Evolutionary conservation across 495 filamentous ascomycete species (phyloP).

Genomic region (Tuber indicum): DNA sequence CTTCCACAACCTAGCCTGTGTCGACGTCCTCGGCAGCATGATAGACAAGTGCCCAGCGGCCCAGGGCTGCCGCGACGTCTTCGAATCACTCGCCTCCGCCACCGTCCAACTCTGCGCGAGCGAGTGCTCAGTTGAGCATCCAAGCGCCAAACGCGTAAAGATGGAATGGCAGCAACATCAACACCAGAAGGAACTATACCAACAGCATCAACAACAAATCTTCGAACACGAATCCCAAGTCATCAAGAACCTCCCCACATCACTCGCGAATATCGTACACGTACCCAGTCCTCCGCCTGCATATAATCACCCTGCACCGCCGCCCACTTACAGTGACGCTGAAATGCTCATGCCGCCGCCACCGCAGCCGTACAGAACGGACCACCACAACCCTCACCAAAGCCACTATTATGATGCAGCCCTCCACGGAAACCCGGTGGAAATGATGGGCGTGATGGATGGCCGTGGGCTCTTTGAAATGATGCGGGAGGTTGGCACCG

Average conservation of each 20-base stretch:
- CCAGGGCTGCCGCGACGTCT: slow-evolving; percentile 48
- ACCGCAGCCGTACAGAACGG: neutral
- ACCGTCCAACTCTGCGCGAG: slow-evolving; percentile 30
- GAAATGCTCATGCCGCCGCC: slow-evolving; percentile 26
- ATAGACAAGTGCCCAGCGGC: slow-evolving; percentile 49
- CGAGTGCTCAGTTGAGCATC: slow-evolving; percentile 36
- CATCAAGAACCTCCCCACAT: slow-evolving; percentile 43
- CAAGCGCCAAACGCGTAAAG: slow-evolving; percentile 49
- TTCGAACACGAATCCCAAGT: slow-evolving; percentile 37
- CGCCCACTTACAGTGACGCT: slow-evolving; percentile 5
- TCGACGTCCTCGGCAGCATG: slow-evolving; percentile 50
- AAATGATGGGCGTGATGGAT: slow-evolving; percentile 36
- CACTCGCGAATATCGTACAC: slow-evolving; percentile 47
- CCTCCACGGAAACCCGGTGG: neutral
- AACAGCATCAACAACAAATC: slow-evolving; percentile 26
- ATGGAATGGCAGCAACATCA: slow-evolving; percentile 42
- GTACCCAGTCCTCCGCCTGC: slow-evolving; percentile 17
- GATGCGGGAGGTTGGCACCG: slow-evolving; percentile 36
- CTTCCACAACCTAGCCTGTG: slow-evolving; percentile 47
- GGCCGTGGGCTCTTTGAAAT: slow-evolving; percentile 34
- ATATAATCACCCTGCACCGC: neutral
- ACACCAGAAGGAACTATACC: slow-evolving; percentile 37
- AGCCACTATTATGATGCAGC: neutral
- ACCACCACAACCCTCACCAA: neutral
- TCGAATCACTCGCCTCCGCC: slow-evolving; percentile 31